A percentile compares a stretch with the other conserved stretches of the same genome.
Evolutionary conservation across 495 filamentous ascomycete genomes (phyloP).

Genomic region (Annulohypoxylon nitens): DNA sequence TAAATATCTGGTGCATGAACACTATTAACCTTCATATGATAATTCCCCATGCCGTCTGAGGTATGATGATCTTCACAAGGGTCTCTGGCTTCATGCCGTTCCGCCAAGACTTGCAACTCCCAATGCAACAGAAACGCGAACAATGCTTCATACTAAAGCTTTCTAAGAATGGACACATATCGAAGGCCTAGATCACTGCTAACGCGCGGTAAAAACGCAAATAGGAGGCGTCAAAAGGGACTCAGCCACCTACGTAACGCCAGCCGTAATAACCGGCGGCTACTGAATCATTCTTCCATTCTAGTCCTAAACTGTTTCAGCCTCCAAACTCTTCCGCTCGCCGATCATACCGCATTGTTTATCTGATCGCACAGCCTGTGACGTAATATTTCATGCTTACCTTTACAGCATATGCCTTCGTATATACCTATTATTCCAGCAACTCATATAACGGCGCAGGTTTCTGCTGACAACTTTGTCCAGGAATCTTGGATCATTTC

Average conservation of each 20-base stretch:
- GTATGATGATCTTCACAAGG: constrained; percentile 20
- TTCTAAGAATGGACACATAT: background rate
- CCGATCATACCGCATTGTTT: constrained; percentile 33
- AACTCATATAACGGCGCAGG: background rate
- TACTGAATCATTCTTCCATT: constrained; percentile 20
- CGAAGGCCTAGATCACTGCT: background rate
- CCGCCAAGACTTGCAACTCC: constrained; percentile 16
- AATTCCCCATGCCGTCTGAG: background rate
- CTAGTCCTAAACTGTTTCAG: constrained; percentile 36
- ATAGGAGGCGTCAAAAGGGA: background rate
- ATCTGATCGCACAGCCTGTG: constrained; percentile 35
- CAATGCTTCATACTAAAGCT: constrained; percentile 6
- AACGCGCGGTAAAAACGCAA: constrained; percentile 25
- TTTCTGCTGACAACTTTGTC: background rate
- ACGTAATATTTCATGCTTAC: constrained; percentile 21
- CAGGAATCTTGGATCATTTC: background rate
- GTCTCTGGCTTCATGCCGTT: background rate
- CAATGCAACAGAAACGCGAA: constrained; percentile 12
- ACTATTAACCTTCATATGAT: background rate
- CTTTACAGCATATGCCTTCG: background rate
- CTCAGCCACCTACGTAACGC: constrained; percentile 10
- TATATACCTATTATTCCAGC: background rate
- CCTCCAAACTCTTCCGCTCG: constrained; percentile 30
- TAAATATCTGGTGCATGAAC: background rate
- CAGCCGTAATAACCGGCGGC: constrained; percentile 1